These are phyloP conservation scores for Cyclocybe cylindracea DNA, from an alignment of 768 basidiomycete species.

Conservation along the genomic window DNA sequence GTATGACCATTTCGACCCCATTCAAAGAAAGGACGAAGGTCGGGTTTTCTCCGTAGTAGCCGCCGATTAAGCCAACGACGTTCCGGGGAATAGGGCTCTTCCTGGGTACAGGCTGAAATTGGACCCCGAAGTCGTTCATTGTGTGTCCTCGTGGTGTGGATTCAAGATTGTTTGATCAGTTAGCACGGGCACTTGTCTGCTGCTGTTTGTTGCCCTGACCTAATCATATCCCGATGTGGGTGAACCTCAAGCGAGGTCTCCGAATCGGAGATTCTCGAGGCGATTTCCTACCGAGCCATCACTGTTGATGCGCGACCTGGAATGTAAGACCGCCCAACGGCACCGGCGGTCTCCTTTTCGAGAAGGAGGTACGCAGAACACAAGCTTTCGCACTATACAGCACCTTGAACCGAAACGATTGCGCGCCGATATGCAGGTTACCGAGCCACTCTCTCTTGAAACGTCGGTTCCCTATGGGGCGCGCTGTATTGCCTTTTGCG, in stretches of 20 bases:
- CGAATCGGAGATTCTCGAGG: too few species aligned
- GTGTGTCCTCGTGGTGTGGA: too few species aligned
- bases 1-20: slow-evolving; percentile 11
- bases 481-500: too few species aligned
- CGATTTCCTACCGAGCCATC: neutral
- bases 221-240: too few species aligned
- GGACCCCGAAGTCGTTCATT: neutral
- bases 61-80: slow-evolving; percentile 11
- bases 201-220: too few species aligned
- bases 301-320: neutral
- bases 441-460: too few species aligned
- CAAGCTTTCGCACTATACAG: neutral
- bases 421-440: too few species aligned
- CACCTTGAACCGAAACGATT: neutral
- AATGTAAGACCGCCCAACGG: neutral
- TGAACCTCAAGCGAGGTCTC: too few species aligned
- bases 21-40: slow-evolving; percentile 12
- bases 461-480: too few species aligned
- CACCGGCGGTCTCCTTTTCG: slow-evolving; percentile 1
- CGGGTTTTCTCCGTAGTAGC: slow-evolving; percentile 2
- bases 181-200: too few species aligned
- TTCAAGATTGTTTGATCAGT: too few species aligned
- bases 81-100: slow-evolving; percentile 3
- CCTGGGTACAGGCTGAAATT: neutral
- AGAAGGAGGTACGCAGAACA: neutral